Percentiles rank a stretch among this genome's conserved stretches.
phyloP scores from a whole-genome alignment of 768 basidiomycete genomes.

The Hygrocybe coccinea region DNA sequence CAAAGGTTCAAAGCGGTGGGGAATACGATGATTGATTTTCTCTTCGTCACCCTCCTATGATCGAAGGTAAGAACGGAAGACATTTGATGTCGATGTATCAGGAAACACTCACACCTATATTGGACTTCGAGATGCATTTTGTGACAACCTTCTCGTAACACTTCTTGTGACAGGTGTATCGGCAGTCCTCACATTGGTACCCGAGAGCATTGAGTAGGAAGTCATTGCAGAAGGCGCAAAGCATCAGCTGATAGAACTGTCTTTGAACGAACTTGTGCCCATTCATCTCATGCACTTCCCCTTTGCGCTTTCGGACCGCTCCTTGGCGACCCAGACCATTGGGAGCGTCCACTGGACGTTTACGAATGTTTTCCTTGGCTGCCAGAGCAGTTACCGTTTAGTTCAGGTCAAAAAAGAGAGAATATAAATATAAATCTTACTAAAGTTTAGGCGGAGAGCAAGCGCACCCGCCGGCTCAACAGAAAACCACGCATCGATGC shows the following conservation, averaged over 20 bases:
- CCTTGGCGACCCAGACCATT: constrained; percentile 96
- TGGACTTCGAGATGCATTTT: constrained; percentile 97
- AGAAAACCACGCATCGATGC: constrained; percentile 94
- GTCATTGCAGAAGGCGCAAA: constrained; percentile 96
- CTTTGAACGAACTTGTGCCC: constrained; percentile 96
- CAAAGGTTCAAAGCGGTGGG: constrained; percentile 94
- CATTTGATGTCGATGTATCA: not conserved
- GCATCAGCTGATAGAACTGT: constrained; percentile 98
- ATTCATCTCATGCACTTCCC: constrained; percentile 98
- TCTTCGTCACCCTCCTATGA: constrained; percentile 90
- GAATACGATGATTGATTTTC: constrained; percentile 98
- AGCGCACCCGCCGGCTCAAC: constrained; percentile 97
- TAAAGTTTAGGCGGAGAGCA: constrained; percentile 82
- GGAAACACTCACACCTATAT: constrained; percentile 67
- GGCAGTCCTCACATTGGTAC: constrained; percentile 99
- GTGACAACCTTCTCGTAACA: constrained; percentile 99
- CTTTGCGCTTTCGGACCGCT: constrained; percentile 95
- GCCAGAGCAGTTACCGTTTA: constrained; percentile 8
- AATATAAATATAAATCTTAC: constrained; percentile 49
- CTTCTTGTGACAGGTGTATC: constrained; percentile 98
- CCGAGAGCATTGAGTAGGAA: constrained; percentile 95
- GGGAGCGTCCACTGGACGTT: constrained; percentile 87
- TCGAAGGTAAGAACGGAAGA: not conserved
- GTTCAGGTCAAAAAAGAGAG: not conserved
- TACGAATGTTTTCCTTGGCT: constrained; percentile 98